Base-by-base conservation (phyloP, 345 rosid species). In the Sapria himalayana region DNA sequence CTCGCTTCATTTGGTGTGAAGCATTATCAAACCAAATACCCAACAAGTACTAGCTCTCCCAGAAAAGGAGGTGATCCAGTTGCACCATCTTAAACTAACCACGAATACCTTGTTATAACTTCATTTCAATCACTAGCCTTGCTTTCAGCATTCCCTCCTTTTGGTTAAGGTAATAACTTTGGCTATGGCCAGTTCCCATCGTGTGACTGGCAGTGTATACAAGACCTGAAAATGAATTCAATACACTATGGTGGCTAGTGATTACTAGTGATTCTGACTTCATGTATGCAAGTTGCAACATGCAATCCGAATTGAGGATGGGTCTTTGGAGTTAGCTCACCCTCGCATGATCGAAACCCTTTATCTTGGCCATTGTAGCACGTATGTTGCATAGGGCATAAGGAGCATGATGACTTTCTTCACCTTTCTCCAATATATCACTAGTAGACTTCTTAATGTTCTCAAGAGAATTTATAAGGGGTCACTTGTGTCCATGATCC, bases 61-160 rank as follows among this genome's bases (percentile, higher is more conserved):
- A 17, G 41, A 15, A 37, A 37, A 37, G 11, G 41, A 37, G 41
- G 23, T 19, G 41, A 37, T 37, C 41, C 3, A 18, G 22, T 8
- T 14, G 1, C 23, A 18, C 41, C 5, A 17, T 37, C 12, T 12
- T n/a, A n/a, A n/a, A n/a, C n/a, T n/a, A n/a, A 36, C 3, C 19
- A 36, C 19, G 39, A 6, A 4, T 36, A 36, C 9, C 39, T 14
- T 14, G 19, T 36, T 36, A 36, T 36, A 12, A 36, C 39, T 36
- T 36, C 19, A 36, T 33, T 42, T 21, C 5, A 42, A 21, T 42
- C 33, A 23, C 46, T 42, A 42, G 46, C 19, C 33, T 11, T 36
- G 8, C 19, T n/a, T 36, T 36, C 19, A 21, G 10, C 39, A 36
- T 13, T 20, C 19, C 19, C 39, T 36, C 39, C 13, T 36, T 36